Base-by-base conservation (phyloP, 2,329 filamentous ascomycete species). In the Epichloe festucae region DNA sequence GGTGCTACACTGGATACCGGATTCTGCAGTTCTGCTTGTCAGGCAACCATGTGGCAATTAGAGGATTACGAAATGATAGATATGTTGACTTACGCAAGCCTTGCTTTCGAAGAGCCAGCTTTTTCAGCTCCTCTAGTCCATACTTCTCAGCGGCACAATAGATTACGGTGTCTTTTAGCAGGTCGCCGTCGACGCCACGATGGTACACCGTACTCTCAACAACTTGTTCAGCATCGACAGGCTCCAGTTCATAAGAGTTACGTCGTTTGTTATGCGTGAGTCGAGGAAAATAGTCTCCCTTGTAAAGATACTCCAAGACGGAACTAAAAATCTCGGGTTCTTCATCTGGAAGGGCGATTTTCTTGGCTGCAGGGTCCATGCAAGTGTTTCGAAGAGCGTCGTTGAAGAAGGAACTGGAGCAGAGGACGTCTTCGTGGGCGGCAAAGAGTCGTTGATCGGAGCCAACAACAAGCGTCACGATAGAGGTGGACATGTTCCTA, bases 281-380 rank as follows among this genome's bases (percentile, higher is more conserved):
- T 17, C 85, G 84, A 3, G 90, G 89, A 60, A 84, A 90, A 71
- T 95, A 95, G 68, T 95, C 90, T 57, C 89, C 89, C 70, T 94
- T 94, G 77, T 94, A 94, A 52, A 96, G 81, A 60, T 85, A 95
- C 65, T 96, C 90, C 52, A 96, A 81, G 11, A 96, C 77, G 5
- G 85, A 89, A 7, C 88, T 94, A 68, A 96, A 90, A 62, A 95
- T 84, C 65, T 95, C 89, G 19, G 90, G 89, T 59, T 90, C 84
- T 67, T 95, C 90, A 54, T 91, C 82, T 1, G 88, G 85, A 2
- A 95, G 79, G 49, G 84, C 77, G 64, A 95, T 85, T 51, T 84
- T 82, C 70, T 88, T 89, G 63, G 63, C 60, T 4, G 62, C 51
- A 21, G 61, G 55, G 48, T 69, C 67, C 57, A 64, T 63, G 58